Evolutionary conservation across 2,329 filamentous ascomycete genomes (phyloP).

Genomic region (Aureobasidium leucospermi): DNA sequence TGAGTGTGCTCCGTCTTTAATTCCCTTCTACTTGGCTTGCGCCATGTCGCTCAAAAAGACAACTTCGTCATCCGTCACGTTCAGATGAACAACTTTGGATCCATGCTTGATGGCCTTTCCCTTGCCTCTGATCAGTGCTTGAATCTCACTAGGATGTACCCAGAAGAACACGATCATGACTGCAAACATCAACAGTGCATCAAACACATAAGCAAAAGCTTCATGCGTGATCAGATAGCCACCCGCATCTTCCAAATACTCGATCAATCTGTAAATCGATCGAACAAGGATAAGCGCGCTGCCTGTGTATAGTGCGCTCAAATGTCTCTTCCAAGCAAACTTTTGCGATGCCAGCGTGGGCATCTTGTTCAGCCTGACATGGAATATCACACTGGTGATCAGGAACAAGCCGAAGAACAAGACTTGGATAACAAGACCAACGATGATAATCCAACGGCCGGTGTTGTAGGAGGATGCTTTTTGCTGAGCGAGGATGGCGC

Average conservation of each 20-base stretch:
- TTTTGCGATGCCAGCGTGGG: constrained; percentile 16
- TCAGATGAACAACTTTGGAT: too few relatives aligned
- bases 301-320: constrained; percentile 32
- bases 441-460: constrained; percentile 49
- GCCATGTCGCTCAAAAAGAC: too few relatives aligned
- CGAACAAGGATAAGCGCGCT: constrained; percentile 38
- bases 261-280: constrained; percentile 41
- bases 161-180: constrained; percentile 19
- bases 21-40: too few relatives aligned
- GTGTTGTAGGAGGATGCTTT: constrained; percentile 25
- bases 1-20: too few relatives aligned
- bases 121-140: background rate
- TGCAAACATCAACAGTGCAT: constrained; percentile 34
- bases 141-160: constrained; percentile 17
- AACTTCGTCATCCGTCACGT: too few relatives aligned
- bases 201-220: constrained; percentile 39
- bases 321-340: constrained; percentile 29
- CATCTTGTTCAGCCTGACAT: constrained; percentile 32
- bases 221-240: constrained; percentile 38
- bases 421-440: constrained; percentile 51
- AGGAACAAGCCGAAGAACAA: constrained; percentile 51
- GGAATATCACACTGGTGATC: constrained; percentile 42
- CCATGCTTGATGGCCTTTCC: too few relatives aligned
- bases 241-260: constrained; percentile 38
- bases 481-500: constrained; percentile 29